Base-by-base conservation (phyloP, 176 grass and related monocot genomes). In the Bromus sterilis region DNA sequence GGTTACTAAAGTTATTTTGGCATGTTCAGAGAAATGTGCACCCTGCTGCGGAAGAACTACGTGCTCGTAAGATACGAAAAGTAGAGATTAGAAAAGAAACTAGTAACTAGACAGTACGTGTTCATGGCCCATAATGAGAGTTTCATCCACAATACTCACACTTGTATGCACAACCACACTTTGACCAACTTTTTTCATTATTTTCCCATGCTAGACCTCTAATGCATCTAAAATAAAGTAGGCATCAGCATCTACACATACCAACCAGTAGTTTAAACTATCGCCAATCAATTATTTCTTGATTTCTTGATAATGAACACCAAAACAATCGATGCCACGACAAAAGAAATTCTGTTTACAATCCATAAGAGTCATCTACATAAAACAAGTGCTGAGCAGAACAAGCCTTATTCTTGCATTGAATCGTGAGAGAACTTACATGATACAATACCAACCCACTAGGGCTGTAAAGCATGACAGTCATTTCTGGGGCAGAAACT, bases 401-500 rank as follows among this genome's bases (percentile, higher is more conserved):
- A 53, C 26, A 83, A n/a, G 35, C 4, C 46, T 23, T 59, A 90
- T 32, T 68, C 21, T 35, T 75, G 59, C 75, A 55, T 29, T 78
- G 71, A 69, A 69, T 62, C 39, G 56, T 28, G 57, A 75, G 75
- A 76, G 23, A 95, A 90, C 96, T 99, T 88, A 99, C 96, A 95
- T 99, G 93, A 85, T 99, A 99, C 43, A 95, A 83, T 34, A 85
- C 84, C 36, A 74, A 71, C 60, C 96, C 96, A 88, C 87, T 82
- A 85, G 91, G 82, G 81, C 60, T 90, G 87, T 99, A 93, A 69
- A 99, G 86, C 84, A 93, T 89, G 37, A 95, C 60, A 79, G 90
- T 90, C 91, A 93, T 95, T 88, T 99, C 96, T 18, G 96, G 96
- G 63, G 96, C 96, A 87, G 96, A 93, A 12, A 99, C 77, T 26